Base-by-base conservation (phyloP, 2,329 filamentous ascomycete genomes). In the Myriosclerotinia curreyana region DNA sequence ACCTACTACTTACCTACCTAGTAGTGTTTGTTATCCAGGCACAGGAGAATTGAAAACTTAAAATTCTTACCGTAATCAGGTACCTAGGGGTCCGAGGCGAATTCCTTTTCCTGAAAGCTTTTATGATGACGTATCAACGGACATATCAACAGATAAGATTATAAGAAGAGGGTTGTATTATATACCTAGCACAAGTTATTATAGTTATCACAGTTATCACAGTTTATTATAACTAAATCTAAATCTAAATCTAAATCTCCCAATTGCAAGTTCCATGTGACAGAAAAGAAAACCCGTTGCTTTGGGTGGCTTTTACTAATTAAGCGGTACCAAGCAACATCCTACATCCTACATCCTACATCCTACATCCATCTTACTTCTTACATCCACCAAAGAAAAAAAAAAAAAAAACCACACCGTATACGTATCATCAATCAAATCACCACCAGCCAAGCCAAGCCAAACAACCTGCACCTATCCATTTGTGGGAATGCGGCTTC, bases 371-470 rank as follows among this genome's bases (percentile, higher is more conserved):
- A 31, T n/a, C n/a, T n/a, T n/a, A n/a, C n/a, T n/a, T 17, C 14
- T 12, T 25, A 20, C n/a, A 42, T 61, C 48, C 36, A 61, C 36
- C 36, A 58, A 58, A 46, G 5, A n/a, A n/a, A n/a, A n/a, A n/a
- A n/a, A n/a, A n/a, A n/a, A n/a, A n/a, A 4, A 31, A 5, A 31
- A 4, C 14, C 36, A 34, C 44, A 50, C 61, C 52, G 52, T 58
- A 63, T 50, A 38, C 40, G 52, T 52, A 20, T 53, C 61, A 63
- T 34, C 61, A n/a, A n/a, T n/a, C n/a, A n/a, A n/a, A 63, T 50
- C 46, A 49, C 52, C 61, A 20, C 61, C 61, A 63, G 44, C 61
- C 44, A 51, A 63, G 61, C 53, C 61, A 59, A n/a, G n/a, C n/a
- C n/a, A n/a, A n/a, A 22, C 20, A n/a, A 59, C 11, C 52, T 59